Evolutionary conservation across 2,329 filamentous ascomycete species (phyloP), one percentile per base, ranked within the genome.

Genomic region (Talaromyces verruculosus): DNA sequence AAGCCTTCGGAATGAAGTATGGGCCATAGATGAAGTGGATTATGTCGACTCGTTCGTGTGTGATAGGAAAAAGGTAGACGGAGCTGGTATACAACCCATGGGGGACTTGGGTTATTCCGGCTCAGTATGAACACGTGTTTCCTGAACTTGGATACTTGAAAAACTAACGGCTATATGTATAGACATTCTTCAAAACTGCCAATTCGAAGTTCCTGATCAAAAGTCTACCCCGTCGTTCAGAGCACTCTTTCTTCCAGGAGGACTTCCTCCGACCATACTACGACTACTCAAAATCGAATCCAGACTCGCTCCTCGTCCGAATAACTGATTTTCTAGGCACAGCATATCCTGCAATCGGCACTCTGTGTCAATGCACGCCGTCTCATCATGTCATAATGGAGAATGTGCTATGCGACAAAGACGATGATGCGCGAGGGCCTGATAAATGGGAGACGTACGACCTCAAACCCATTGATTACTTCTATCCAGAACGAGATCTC

Each of bases 311-410:
- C 0, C 81, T 92, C 0, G 86, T 91, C 5, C 87, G 89, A 61
- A 92, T 92, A 71, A 90, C 87, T 28, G 89, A 92, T 74, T 87
- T 92, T 66, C 80, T 91, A 0, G 83, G 86, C 61, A 83, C 84
- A 0, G 81, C 84, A 0, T 81, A 84, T 10, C 70, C 76, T 0
- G 87, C 87, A 0, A 72, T 92, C 1, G 90, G 89, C 0, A 83
- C 84, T 1, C 70, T 87, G 0, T 69, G 91, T 0, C 84, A 88
- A 4, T 77, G 84, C 0, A 86, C 88, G 0, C 89, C 90, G 0
- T 87, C 86, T 0, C 89, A 91, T 69, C 89, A 92, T 72, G 89
- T 92, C 67, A 82, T 92, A 71, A 92, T 92, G 90, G 90, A 92
- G 74, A 92, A 92, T 72, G 81, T 91, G 2, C 79, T 91, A 28